Conservation (phyloP, 306 rosid genomes). For the Dicorynia guianensis region DNA sequence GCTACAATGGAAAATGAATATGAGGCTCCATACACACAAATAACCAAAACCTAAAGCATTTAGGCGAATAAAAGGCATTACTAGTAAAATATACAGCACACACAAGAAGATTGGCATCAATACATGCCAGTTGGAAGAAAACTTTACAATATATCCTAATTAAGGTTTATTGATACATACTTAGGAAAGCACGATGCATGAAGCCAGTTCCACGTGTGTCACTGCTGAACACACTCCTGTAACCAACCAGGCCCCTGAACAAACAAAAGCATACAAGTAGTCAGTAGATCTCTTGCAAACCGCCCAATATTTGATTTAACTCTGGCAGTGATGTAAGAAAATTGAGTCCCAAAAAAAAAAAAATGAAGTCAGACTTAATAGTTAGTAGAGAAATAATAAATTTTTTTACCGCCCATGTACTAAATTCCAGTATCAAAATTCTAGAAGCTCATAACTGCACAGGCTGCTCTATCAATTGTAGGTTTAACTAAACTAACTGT, state of each 20-base stretch:
- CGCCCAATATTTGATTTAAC: background rate
- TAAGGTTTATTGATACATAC: slow-evolving; percentile 48
- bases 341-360: background rate
- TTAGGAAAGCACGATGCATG: slow-evolving; percentile 95
- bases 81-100: slow-evolving; percentile 30
- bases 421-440: background rate
- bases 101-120: slow-evolving; percentile 22
- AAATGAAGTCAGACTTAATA: background rate
- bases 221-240: slow-evolving; percentile 97
- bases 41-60: slow-evolving; percentile 22
- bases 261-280: background rate
- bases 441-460: background rate
- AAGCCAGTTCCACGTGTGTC: slow-evolving; percentile 99
- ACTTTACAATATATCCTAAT: background rate
- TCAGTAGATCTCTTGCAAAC: background rate
- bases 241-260: slow-evolving; percentile 97
- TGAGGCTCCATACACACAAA: slow-evolving; percentile 13
- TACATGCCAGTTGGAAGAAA: slow-evolving; percentile 22
- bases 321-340: background rate
- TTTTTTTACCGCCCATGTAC: background rate
- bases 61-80: slow-evolving; percentile 19
- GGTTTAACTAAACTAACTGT: background rate
- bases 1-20: slow-evolving; percentile 23
- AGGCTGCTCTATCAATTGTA: no score
- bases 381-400: background rate